Conservation (phyloP, 2,329 filamentous ascomycete genomes). For the Phyllosticta ampelicida region DNA sequence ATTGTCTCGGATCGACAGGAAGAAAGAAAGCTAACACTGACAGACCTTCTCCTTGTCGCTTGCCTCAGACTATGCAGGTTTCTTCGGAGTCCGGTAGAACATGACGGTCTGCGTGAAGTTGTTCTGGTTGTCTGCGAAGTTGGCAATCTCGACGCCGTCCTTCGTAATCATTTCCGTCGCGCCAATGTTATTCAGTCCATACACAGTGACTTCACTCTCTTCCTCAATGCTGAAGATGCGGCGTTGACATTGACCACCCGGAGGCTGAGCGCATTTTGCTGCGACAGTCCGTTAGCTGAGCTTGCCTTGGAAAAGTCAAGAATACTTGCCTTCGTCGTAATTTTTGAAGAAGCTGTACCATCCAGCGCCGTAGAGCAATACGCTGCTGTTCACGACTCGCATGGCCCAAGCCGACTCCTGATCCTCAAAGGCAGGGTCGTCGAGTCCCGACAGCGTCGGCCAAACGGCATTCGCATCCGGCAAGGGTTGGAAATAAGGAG, state of each 20-base stretch:
- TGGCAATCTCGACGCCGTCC: constrained; percentile 34
- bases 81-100: neutral
- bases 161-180: constrained; percentile 35
- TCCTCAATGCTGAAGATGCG: constrained; percentile 40
- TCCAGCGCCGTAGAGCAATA: constrained; percentile 53
- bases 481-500: constrained; percentile 74
- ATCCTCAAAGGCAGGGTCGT: constrained; percentile 57
- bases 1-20: no score
- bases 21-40: no score
- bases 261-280: constrained; percentile 21
- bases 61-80: neutral
- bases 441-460: constrained; percentile 44
- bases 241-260: constrained; percentile 35
- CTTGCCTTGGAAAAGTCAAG: neutral
- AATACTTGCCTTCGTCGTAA: constrained; percentile 35
- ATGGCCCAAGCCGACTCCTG: constrained; percentile 51
- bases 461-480: constrained; percentile 61
- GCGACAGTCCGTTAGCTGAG: constrained; percentile 25
- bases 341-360: constrained; percentile 60
- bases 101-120: constrained; percentile 27
- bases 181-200: constrained; percentile 39
- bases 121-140: constrained; percentile 37
- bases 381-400: constrained; percentile 46
- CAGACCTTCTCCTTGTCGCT: neutral
- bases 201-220: constrained; percentile 30